Conservation (phyloP, 2,329 filamentous ascomycete genomes). For the Byssothecium circinans region DNA sequence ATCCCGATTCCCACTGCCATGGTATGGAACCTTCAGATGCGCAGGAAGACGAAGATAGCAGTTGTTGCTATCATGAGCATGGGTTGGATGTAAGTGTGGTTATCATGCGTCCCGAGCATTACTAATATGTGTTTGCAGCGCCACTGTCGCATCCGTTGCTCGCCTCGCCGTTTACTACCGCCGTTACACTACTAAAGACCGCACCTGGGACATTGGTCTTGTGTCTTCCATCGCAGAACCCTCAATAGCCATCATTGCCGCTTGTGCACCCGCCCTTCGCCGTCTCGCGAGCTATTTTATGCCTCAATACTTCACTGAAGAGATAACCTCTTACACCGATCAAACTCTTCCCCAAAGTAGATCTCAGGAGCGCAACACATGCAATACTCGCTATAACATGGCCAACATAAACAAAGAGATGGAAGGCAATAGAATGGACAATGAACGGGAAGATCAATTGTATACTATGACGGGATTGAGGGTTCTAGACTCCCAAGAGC, state of each 20-base stretch:
- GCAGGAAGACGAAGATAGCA: constrained; percentile 37
- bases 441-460: constrained; percentile 8
- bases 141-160: constrained; percentile 37
- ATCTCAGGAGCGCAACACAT: constrained; percentile 7
- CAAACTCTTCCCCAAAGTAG: background rate
- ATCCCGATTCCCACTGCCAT: constrained; percentile 47
- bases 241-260: constrained; percentile 54
- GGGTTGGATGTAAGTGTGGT: constrained; percentile 37
- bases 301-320: constrained; percentile 33
- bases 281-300: constrained; percentile 46
- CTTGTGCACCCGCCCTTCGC: constrained; percentile 57
- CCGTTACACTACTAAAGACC: constrained; percentile 39
- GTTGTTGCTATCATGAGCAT: constrained; percentile 39
- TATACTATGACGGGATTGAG: constrained; percentile 21
- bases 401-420: constrained; percentile 5
- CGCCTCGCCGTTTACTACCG: constrained; percentile 47
- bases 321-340: constrained; percentile 11
- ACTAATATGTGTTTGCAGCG: constrained; percentile 13
- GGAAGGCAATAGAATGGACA: constrained; percentile 4
- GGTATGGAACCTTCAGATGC: constrained; percentile 50
- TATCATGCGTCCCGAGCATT: background rate
- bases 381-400: constrained; percentile 3
- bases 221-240: constrained; percentile 45
- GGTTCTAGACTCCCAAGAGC: constrained; percentile 20
- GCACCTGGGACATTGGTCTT: constrained; percentile 40